These are phyloP conservation scores for Penicillium waksmanii DNA, from an alignment of 495 filamentous ascomycete genomes.

Conservation along the genomic window DNA sequence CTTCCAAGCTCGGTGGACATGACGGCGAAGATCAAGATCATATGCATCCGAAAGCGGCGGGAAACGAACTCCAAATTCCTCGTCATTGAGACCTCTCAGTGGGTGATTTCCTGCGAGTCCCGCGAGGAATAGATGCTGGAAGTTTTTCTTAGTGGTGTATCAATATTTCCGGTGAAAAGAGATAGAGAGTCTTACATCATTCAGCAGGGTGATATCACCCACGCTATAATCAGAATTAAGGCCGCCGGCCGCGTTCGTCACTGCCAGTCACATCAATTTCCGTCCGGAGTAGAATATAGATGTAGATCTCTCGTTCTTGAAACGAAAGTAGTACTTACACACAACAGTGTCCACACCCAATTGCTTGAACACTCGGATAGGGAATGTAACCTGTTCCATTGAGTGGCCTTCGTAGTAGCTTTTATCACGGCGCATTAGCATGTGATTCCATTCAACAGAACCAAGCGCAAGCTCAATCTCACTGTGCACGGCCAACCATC, in stretches of 20 bases:
- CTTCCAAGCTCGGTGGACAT: constrained; percentile 65
- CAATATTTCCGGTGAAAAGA: background rate
- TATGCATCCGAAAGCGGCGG: constrained; percentile 77
- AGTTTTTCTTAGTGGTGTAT: constrained; percentile 25
- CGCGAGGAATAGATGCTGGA: constrained; percentile 72
- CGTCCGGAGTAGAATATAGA: background rate
- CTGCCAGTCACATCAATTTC: constrained; percentile 34
- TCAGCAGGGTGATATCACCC: constrained; percentile 73
- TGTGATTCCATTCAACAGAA: background rate
- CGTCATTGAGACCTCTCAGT: constrained; percentile 70
- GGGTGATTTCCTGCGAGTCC: constrained; percentile 72
- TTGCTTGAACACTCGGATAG: constrained; percentile 69
- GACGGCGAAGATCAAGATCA: constrained; percentile 66
- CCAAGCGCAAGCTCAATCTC: constrained; percentile 27
- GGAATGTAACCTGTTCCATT: constrained; percentile 69
- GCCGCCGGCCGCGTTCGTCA: constrained; percentile 79
- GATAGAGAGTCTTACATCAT: constrained; percentile 58
- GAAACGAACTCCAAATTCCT: constrained; percentile 71
- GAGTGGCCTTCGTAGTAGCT: constrained; percentile 81
- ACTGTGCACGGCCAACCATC: constrained; percentile 78
- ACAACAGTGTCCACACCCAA: constrained; percentile 68
- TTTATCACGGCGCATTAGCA: constrained; percentile 29
- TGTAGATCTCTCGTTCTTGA: background rate
- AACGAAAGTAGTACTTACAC: constrained; percentile 43
- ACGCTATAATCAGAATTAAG: constrained; percentile 70